Evolutionary conservation across 805 yeast species (phyloP).

Genomic region (Kodamaea kakaduensis): DNA sequence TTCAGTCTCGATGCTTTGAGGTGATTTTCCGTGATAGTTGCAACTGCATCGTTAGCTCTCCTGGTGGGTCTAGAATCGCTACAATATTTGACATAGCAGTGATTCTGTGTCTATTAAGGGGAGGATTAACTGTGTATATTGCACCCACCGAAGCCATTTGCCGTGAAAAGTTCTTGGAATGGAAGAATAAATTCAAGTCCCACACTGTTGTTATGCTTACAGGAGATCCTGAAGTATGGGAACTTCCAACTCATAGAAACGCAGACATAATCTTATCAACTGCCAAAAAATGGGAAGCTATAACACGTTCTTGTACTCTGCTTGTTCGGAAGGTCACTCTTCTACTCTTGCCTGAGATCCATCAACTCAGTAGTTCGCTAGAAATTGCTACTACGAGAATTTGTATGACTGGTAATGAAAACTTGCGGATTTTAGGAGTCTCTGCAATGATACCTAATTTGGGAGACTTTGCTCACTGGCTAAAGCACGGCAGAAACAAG

Average conservation of each 20-base stretch:
- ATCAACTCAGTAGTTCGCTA: constrained; percentile 23
- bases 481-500: constrained; percentile 6
- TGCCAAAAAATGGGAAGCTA: constrained; percentile 59
- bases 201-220: constrained; percentile 50
- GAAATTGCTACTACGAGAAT: constrained; percentile 21
- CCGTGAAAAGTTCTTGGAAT: constrained; percentile 44
- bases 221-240: constrained; percentile 48
- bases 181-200: constrained; percentile 39
- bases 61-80: constrained; percentile 56
- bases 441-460: constrained; percentile 55
- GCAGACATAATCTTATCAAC: constrained; percentile 54
- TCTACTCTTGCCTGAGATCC: constrained; percentile 26
- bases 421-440: constrained; percentile 15
- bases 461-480: constrained; percentile 37
- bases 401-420: constrained; percentile 8
- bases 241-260: constrained; percentile 27
- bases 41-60: constrained; percentile 50
- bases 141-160: constrained; percentile 63
- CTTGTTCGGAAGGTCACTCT: constrained; percentile 14
- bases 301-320: constrained; percentile 38
- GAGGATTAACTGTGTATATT: constrained; percentile 40
- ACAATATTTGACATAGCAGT: constrained; percentile 53
- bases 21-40: constrained; percentile 28
- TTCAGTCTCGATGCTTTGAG: constrained; percentile 48
- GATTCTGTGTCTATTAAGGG: constrained; percentile 26